Conservation (phyloP, 2,329 filamentous ascomycete species). For the Ascochyta viciae-villosae region DNA sequence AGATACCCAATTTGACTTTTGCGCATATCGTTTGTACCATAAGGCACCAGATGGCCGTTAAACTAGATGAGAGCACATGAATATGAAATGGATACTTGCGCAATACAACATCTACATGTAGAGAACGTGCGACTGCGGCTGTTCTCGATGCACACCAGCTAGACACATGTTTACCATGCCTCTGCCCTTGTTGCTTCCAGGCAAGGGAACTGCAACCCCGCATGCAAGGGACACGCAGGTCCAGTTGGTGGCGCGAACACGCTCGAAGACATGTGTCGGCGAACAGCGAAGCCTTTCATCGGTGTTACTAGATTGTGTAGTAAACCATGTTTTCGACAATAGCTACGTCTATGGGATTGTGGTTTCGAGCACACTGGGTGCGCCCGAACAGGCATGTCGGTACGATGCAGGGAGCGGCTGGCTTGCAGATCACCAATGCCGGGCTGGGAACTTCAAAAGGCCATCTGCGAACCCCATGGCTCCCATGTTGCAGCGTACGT, state of each 20-base stretch:
- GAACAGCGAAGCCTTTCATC: not conserved
- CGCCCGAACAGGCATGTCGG: not conserved
- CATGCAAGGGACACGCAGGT: not conserved
- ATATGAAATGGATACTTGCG: not conserved
- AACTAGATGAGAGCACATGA: no score
- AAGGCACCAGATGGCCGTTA: not conserved
- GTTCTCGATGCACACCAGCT: not conserved
- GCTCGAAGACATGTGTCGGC: slow-evolving; percentile 8
- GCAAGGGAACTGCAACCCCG: not conserved
- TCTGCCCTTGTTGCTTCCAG: not conserved
- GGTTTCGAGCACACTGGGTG: not conserved
- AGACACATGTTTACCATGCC: slow-evolving; percentile 8
- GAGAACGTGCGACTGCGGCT: not conserved
- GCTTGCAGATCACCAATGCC: slow-evolving; percentile 7
- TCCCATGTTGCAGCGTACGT: not conserved
- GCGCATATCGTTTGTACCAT: not conserved
- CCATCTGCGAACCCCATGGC: not conserved
- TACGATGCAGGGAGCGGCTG: not conserved
- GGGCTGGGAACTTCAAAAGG: not conserved
- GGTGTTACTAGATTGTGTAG: not conserved
- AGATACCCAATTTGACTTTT: slow-evolving; percentile 3
- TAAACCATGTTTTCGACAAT: not conserved
- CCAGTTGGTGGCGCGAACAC: not conserved
- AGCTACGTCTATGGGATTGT: no score
- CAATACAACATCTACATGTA: not conserved